These are phyloP conservation scores for Phylloporus sp. DNA, from an alignment of 1,284 basidiomycete species.

Conservation along the genomic window DNA sequence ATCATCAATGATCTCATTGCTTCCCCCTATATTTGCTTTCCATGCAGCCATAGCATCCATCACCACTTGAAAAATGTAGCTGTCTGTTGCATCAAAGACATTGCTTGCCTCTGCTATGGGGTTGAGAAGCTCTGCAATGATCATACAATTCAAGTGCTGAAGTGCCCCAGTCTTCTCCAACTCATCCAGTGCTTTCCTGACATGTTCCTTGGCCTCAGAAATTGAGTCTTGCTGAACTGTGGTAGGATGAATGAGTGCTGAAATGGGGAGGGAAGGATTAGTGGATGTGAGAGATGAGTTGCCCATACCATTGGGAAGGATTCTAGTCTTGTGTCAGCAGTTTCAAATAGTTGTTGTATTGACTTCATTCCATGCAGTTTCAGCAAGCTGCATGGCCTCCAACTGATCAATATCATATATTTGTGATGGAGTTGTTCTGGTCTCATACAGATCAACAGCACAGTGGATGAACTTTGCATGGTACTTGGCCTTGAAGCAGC, in stretches of 20 bases:
- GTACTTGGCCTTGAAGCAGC: slow-evolving; percentile 2
- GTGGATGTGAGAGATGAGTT: neutral
- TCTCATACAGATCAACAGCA: neutral
- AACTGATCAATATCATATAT: slow-evolving; percentile 9
- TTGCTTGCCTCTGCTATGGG: neutral
- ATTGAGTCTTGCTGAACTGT: neutral
- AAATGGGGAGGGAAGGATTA: slow-evolving; percentile 1
- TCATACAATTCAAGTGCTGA: neutral
- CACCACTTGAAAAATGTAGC: slow-evolving; percentile 2
- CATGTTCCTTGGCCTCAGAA: no score
- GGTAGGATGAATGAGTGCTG: neutral
- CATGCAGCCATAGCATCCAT: neutral
- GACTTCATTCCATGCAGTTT: neutral
- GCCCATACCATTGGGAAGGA: slow-evolving; percentile 1
- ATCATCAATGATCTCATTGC: no score
- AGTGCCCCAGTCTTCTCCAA: neutral
- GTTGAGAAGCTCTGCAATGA: slow-evolving; percentile 3
- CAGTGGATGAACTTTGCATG: neutral
- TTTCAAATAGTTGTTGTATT: neutral
- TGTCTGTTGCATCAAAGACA: neutral
- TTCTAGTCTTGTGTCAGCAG: slow-evolving; percentile 19
- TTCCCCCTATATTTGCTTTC: no score
- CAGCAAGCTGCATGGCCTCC: neutral
- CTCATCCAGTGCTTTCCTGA: no score
- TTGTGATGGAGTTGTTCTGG: neutral